Evolutionary conservation across 2,329 filamentous ascomycete species (phyloP).

Genomic region (Davidsoniella virescens): DNA sequence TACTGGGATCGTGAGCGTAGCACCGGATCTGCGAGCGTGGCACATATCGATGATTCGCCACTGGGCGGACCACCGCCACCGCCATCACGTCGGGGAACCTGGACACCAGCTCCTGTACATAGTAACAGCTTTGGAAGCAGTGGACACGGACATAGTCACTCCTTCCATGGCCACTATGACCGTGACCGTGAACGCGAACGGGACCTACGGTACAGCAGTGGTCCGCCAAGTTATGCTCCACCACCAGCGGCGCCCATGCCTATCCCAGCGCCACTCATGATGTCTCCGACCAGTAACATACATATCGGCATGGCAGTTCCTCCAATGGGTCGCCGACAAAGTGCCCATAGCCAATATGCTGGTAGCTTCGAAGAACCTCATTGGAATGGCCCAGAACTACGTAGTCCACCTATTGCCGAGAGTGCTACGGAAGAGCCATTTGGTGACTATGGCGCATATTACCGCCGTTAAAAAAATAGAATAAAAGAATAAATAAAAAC

Average conservation of each 20-base stretch:
- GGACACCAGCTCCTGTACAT: slow-evolving; percentile 5
- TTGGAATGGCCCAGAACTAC: not conserved
- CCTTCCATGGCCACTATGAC: slow-evolving; percentile 2
- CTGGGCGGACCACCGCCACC: not conserved
- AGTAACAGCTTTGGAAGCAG: slow-evolving; percentile 1
- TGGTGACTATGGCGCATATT: not conserved
- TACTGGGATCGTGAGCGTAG: slow-evolving; percentile 1
- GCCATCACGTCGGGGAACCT: slow-evolving; percentile 4
- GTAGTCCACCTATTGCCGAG: slow-evolving; percentile 1
- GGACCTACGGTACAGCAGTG: not conserved
- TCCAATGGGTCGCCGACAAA: not conserved
- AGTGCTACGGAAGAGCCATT: not conserved
- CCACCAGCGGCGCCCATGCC: slow-evolving; percentile 8
- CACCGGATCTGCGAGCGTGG: not conserved
- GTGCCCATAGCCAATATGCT: not conserved
- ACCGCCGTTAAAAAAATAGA: not conserved
- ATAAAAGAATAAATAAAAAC: not conserved
- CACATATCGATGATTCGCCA: no score
- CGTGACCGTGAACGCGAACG: slow-evolving; percentile 4
- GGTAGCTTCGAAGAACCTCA: not conserved
- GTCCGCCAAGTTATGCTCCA: not conserved
- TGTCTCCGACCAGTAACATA: not conserved
- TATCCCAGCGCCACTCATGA: not conserved
- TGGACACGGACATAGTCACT: slow-evolving; percentile 6
- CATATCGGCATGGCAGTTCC: not conserved